These are phyloP conservation scores for Cladosporium sp. DNA, from an alignment of 2,329 filamentous ascomycete genomes.

Conservation along the genomic window DNA sequence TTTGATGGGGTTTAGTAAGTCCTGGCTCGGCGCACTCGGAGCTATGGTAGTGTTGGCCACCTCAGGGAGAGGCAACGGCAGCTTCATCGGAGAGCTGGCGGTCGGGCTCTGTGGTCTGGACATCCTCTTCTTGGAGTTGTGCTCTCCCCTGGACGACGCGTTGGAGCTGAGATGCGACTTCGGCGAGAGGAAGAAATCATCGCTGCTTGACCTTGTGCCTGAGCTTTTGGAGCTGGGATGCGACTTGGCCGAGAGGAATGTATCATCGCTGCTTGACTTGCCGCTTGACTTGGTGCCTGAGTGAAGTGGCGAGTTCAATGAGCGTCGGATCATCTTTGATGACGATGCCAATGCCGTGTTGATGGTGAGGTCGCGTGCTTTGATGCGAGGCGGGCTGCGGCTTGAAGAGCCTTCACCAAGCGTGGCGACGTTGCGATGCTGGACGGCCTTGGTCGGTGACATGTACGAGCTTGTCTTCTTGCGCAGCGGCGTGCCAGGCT, in stretches of 20 bases:
- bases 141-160: not conserved
- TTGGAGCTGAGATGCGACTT: not conserved
- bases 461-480: constrained; percentile 29
- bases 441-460: constrained; percentile 25
- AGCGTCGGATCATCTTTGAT: no score
- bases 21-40: constrained; percentile 17
- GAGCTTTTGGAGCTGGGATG: not conserved
- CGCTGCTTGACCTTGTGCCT: not conserved
- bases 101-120: not conserved
- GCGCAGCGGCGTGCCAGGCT: constrained; percentile 6
- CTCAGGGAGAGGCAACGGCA: constrained; percentile 13
- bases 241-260: not conserved
- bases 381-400: not conserved
- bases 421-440: constrained; percentile 1
- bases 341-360: not conserved
- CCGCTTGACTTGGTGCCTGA: not conserved
- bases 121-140: not conserved
- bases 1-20: constrained; percentile 19
- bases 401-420: not conserved
- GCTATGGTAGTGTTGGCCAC: constrained; percentile 17
- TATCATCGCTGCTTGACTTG: not conserved
- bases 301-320: no score
- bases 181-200: not conserved
- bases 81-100: not conserved
- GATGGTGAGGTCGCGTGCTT: not conserved